Evolutionary conservation across 805 yeast genomes (phyloP).

Genomic region (Wickerhamiella musiphila): DNA sequence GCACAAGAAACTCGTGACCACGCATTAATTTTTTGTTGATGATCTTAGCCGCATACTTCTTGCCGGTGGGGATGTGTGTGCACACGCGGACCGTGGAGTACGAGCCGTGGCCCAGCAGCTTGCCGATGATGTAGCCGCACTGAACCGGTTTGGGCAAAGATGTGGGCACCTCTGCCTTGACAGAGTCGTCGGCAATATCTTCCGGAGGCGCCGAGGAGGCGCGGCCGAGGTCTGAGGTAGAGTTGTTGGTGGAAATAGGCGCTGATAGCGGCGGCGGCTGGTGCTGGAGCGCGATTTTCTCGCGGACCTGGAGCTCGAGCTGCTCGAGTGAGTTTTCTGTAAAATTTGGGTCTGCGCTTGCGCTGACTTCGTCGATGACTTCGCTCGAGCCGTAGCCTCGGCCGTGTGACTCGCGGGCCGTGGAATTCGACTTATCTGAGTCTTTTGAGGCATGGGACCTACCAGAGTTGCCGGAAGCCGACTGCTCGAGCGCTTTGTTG

Average conservation of each 20-base stretch:
- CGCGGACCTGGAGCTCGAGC: constrained; percentile 1
- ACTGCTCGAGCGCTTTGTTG: too few relatives aligned
- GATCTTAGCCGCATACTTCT: constrained; percentile 36
- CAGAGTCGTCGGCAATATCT: neutral
- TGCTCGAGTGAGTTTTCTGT: too few relatives aligned
- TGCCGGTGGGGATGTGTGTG: constrained; percentile 24
- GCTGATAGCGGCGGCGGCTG: neutral
- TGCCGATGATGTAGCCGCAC: constrained; percentile 17
- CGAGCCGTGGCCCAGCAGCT: constrained; percentile 27
- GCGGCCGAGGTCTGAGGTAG: neutral
- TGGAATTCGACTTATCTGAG: too few relatives aligned
- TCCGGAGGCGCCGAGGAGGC: neutral
- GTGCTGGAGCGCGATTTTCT: neutral
- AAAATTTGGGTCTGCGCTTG: too few relatives aligned
- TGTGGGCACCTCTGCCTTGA: neutral
- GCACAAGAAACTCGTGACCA: constrained; percentile 38
- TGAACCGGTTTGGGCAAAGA: constrained; percentile 6
- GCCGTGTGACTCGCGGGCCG: too few relatives aligned
- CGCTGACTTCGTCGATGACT: too few relatives aligned
- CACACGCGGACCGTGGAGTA: constrained; percentile 29
- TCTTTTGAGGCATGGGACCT: too few relatives aligned
- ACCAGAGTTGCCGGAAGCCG: too few relatives aligned
- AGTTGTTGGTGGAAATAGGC: neutral
- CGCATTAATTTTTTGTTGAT: constrained; percentile 33
- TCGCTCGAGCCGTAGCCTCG: too few relatives aligned